Evolutionary conservation across 768 basidiomycete species (phyloP).

Genomic region (Hypholoma sublateritium): DNA sequence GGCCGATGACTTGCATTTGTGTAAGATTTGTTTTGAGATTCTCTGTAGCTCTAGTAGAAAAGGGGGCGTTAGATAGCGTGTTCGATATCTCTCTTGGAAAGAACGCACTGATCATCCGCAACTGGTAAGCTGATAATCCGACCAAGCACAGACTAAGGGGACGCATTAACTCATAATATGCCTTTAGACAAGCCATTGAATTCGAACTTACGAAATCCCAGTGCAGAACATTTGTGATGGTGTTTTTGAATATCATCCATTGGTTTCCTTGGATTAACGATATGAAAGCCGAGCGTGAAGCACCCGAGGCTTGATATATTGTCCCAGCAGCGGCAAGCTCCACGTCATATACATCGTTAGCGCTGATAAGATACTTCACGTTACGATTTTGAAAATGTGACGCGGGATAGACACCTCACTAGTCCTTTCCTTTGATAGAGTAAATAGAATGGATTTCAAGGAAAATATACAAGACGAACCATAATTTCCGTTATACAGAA

Average conservation of each 20-base stretch:
- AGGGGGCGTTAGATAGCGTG: not conserved
- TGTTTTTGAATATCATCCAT: slow-evolving; percentile 73
- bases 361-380: slow-evolving; percentile 27
- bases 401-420: slow-evolving; percentile 20
- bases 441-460: not conserved
- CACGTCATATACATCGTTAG: slow-evolving; percentile 58
- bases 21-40: slow-evolving; percentile 55
- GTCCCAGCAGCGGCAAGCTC: slow-evolving; percentile 64
- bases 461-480: slow-evolving; percentile 30
- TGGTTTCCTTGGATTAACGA: slow-evolving; percentile 53
- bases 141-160: slow-evolving; percentile 53
- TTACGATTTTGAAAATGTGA: not conserved
- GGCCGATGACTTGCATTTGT: slow-evolving; percentile 45
- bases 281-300: slow-evolving; percentile 45
- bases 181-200: not conserved
- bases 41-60: slow-evolving; percentile 43
- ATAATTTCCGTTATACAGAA: slow-evolving; percentile 70
- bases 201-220: slow-evolving; percentile 63
- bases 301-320: slow-evolving; percentile 43
- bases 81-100: not conserved
- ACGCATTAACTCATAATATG: not conserved
- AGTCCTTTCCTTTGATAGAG: slow-evolving; percentile 36
- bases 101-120: slow-evolving; percentile 37
- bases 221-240: slow-evolving; percentile 51
- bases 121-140: slow-evolving; percentile 67